Base-by-base conservation (phyloP, 495 filamentous ascomycete species). In the Aspergillus affinis region DNA sequence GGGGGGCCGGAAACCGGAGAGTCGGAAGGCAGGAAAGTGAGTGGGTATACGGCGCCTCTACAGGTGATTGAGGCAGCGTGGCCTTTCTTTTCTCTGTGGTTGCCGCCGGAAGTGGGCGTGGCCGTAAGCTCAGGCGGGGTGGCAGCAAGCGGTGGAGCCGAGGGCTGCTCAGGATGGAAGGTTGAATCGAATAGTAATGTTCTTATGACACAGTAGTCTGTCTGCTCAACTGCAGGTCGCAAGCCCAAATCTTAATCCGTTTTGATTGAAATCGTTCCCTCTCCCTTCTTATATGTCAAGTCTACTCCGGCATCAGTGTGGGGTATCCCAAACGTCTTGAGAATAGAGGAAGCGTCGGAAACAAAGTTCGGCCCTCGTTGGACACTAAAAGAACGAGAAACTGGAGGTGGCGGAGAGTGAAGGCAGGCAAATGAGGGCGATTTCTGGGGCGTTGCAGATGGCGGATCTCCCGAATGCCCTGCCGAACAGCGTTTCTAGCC, bases 381-480 rank as follows among this genome's bases (percentile, higher is more conserved):
- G 27, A 48, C 41, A 19, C 41, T 36, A 52, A 15, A n/a, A 19
- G n/a, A 9, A 57, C 29, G 52, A 29, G 47, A 59, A 51, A 53
- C 59, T 64, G 56, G 62, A 59, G 58, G 57, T 63, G 62, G 58
- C 53, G 64, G 54, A 63, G 60, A 18, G 48, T 48, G 44, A 45
- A 57, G 58, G 32, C 59, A 57, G 58, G 32, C 59, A 48, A 51
- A 19, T 56, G 32, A 46, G 46, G 29, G 49, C 47, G n/a, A 55
- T 57, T 48, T 50, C 45, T 19, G n/a, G 26, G 32, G 29, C 23
- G n/a, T 50, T 51, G 54, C 55, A 51, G 47, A 62, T 64, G 61
- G 62, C 54, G 60, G 48, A 67, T 64, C 59, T 70, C 65, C 67
- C 67, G 67, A 70, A 29, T n/a, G 57, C 17, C 45, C 67, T 70